A percentile compares a stretch with the other conserved stretches of the same genome.
Conservation (phyloP, 2,329 filamentous ascomycete genomes). For the Ambrosiella beaveri region DNA sequence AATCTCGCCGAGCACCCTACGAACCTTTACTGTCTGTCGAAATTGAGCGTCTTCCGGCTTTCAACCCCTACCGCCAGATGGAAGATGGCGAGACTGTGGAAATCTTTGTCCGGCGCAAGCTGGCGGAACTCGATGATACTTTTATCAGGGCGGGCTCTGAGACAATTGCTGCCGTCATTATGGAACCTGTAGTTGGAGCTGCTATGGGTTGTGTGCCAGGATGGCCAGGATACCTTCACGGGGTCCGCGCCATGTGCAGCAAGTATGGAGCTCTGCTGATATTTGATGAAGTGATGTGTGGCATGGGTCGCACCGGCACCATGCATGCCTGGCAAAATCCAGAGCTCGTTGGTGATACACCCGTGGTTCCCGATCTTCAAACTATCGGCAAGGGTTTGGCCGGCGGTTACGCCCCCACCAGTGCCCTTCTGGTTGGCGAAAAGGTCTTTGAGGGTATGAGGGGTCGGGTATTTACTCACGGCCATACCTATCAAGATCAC, state of each 20-base stretch:
- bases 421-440: slow-evolving; percentile 37
- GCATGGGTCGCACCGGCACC: slow-evolving; percentile 40
- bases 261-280: slow-evolving; percentile 59
- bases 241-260: slow-evolving; percentile 50
- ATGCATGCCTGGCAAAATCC: slow-evolving; percentile 44
- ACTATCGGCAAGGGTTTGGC: slow-evolving; percentile 50
- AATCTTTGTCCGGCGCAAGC: slow-evolving; percentile 43
- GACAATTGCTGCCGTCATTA: slow-evolving; percentile 54
- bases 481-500: slow-evolving; percentile 46
- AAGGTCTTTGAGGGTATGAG: slow-evolving; percentile 29
- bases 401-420: slow-evolving; percentile 44
- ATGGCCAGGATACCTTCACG: slow-evolving; percentile 49
- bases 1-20: slow-evolving; percentile 41
- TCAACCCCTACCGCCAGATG: slow-evolving; percentile 46
- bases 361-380: slow-evolving; percentile 44
- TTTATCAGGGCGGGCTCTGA: slow-evolving; percentile 46
- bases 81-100: slow-evolving; percentile 32
- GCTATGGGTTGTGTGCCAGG: slow-evolving; percentile 50
- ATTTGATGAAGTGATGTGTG: slow-evolving; percentile 63
- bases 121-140: slow-evolving; percentile 47
- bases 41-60: slow-evolving; percentile 46
- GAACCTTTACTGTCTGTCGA: slow-evolving; percentile 40
- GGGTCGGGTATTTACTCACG: slow-evolving; percentile 28
- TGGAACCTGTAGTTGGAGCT: slow-evolving; percentile 57
- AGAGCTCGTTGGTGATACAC: slow-evolving; percentile 20